Evolutionary conservation across 2,329 filamentous ascomycete genomes (phyloP).

Genomic region (Aspergillus udagawae): DNA sequence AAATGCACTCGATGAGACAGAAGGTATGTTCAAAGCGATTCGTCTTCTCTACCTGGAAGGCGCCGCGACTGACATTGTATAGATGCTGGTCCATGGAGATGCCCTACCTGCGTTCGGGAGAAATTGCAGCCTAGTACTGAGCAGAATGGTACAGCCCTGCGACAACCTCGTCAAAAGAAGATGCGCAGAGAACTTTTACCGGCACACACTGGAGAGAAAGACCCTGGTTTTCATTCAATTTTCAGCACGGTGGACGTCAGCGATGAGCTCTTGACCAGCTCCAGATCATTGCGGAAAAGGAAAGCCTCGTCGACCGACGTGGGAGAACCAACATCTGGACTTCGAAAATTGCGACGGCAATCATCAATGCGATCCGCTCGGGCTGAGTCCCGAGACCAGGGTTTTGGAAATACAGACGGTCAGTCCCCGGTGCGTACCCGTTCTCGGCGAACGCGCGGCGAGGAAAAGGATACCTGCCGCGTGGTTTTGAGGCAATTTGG

Average conservation of each 20-base stretch:
- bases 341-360: slow-evolving; percentile 48
- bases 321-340: slow-evolving; percentile 44
- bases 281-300: slow-evolving; percentile 75
- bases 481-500: slow-evolving; percentile 39
- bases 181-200: slow-evolving; percentile 69
- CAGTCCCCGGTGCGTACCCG: slow-evolving; percentile 44
- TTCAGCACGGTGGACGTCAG: slow-evolving; percentile 70
- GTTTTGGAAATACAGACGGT: slow-evolving; percentile 17
- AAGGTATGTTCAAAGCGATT: slow-evolving; percentile 49
- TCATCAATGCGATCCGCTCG: slow-evolving; percentile 23
- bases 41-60: neutral
- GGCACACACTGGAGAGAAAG: slow-evolving; percentile 59
- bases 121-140: slow-evolving; percentile 31
- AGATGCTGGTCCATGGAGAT: slow-evolving; percentile 61
- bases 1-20: slow-evolving; percentile 57
- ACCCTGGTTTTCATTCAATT: slow-evolving; percentile 69
- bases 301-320: slow-evolving; percentile 69
- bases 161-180: slow-evolving; percentile 60
- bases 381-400: slow-evolving; percentile 16
- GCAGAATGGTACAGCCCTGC: slow-evolving; percentile 25
- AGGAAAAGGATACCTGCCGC: slow-evolving; percentile 38
- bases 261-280: slow-evolving; percentile 70
- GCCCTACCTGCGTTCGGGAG: slow-evolving; percentile 51
- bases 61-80: slow-evolving; percentile 32
- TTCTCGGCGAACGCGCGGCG: slow-evolving; percentile 51